These are phyloP conservation scores for Asclepias syriaca DNA, from an alignment of 257 asterid species.

Conservation along the genomic window DNA sequence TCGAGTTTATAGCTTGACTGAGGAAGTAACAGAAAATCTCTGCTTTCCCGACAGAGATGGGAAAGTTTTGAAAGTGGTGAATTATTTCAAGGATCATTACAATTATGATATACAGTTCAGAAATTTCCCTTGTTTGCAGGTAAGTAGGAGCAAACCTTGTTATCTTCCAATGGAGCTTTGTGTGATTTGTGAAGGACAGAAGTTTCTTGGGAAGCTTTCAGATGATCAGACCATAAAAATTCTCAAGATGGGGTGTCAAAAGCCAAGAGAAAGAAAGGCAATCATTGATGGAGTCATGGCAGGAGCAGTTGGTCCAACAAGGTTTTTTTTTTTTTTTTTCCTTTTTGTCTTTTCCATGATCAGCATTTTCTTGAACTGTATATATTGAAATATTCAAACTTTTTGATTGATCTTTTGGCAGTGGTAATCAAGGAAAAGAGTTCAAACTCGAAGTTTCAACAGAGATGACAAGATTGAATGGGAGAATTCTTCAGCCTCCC, in stretches of 20 bases:
- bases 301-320: conserved; percentile 87
- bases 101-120: conserved; percentile 61
- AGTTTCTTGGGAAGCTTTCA: conserved; percentile 85
- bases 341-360: not conserved
- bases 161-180: conserved; percentile 96
- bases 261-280: conserved; percentile 66
- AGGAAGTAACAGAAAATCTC: conserved; percentile 53
- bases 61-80: conserved; percentile 38
- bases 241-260: conserved; percentile 83
- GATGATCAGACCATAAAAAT: conserved; percentile 90
- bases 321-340: conserved; percentile 35
- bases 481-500: conserved; percentile 91
- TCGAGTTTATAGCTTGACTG: conserved; percentile 63
- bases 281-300: conserved; percentile 67
- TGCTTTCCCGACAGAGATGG: conserved; percentile 86
- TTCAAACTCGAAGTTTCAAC: conserved; percentile 62
- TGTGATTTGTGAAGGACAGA: conserved; percentile 95
- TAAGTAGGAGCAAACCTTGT: conserved; percentile 85
- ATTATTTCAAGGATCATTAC: conserved; percentile 81
- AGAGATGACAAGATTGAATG: conserved; percentile 76
- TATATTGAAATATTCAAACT: not conserved
- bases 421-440: conserved; percentile 64
- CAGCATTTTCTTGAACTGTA: not conserved
- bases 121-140: conserved; percentile 82
- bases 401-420: conserved; percentile 23